These are phyloP conservation scores for Canariomyces notabilis DNA, from an alignment of 2,329 filamentous ascomycete genomes.

Conservation along the genomic window DNA sequence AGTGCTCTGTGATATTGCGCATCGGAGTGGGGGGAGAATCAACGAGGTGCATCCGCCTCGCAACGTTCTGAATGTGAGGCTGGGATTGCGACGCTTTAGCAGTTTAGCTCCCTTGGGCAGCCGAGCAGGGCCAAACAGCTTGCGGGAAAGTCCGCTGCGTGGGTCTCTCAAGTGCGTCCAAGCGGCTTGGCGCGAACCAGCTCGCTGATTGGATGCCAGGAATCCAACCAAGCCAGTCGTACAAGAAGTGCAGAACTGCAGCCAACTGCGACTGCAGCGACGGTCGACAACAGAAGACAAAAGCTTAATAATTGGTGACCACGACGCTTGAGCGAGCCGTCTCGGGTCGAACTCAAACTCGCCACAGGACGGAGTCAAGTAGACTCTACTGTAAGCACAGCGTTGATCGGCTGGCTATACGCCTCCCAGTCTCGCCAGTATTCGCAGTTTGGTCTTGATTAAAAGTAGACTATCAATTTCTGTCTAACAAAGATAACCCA, in stretches of 20 bases:
- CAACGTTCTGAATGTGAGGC: conserved; percentile 13
- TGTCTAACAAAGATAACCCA: conserved; percentile 24
- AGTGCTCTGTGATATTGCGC: background rate
- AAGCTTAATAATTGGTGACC: background rate
- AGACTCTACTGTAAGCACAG: too few relatives aligned
- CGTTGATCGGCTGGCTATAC: background rate
- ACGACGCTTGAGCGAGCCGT: too few relatives aligned
- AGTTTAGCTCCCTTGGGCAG: conserved; percentile 17
- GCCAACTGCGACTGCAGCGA: conserved; percentile 17
- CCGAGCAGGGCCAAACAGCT: conserved; percentile 18
- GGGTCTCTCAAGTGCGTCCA: conserved; percentile 11
- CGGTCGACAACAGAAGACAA: conserved; percentile 1
- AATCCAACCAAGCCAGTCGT: conserved; percentile 14
- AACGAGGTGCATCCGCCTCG: conserved; percentile 1
- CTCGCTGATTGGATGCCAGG: conserved; percentile 16
- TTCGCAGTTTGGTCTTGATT: conserved; percentile 20
- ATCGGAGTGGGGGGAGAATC: conserved; percentile 5
- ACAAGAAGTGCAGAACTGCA: conserved; percentile 10
- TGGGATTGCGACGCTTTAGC: conserved; percentile 21
- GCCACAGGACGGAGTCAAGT: too few relatives aligned
- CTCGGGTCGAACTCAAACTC: too few relatives aligned
- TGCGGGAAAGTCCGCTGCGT: conserved; percentile 19
- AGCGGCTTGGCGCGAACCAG: conserved; percentile 15
- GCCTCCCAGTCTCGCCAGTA: too few relatives aligned
- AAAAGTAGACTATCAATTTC: conserved; percentile 26